Evolutionary conservation across 2,329 filamentous ascomycete genomes (phyloP).

Genomic region (Alternaria brassicicola): DNA sequence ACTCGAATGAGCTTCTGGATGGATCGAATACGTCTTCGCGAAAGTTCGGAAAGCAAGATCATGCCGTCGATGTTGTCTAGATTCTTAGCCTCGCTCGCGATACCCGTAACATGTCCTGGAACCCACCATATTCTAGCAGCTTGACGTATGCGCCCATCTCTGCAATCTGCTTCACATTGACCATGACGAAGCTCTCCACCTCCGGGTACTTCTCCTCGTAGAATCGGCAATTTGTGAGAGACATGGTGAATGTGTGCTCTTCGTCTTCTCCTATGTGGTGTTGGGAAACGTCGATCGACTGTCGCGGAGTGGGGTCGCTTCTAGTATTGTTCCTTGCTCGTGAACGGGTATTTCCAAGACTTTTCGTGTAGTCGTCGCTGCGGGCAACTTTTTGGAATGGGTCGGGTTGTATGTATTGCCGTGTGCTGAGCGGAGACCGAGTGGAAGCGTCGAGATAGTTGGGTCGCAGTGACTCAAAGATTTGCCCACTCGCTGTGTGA

Average conservation of each 20-base stretch:
- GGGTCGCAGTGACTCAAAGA: conserved; percentile 32
- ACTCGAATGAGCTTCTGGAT: conserved; percentile 99
- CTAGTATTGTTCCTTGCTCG: background rate
- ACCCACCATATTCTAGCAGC: conserved; percentile 81
- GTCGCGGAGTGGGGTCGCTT: conserved; percentile 10
- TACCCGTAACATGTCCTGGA: background rate
- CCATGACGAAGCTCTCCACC: conserved; percentile 99
- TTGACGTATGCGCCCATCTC: conserved; percentile 99
- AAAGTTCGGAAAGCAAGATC: conserved; percentile 97
- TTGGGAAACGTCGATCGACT: conserved; percentile 10
- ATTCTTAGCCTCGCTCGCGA: conserved; percentile 8
- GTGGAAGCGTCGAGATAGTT: conserved; percentile 6
- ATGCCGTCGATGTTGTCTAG: conserved; percentile 98
- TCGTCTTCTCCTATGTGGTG: conserved; percentile 12
- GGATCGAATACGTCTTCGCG: conserved; percentile 94
- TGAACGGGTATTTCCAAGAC: background rate
- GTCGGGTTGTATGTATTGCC: background rate
- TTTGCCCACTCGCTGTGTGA: conserved; percentile 32
- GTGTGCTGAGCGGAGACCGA: conserved; percentile 3
- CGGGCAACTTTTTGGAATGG: background rate
- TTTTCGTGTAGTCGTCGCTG: background rate
- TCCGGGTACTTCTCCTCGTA: conserved; percentile 98
- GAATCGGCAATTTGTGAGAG: conserved; percentile 94
- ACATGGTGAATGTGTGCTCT: conserved; percentile 66
- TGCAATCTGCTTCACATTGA: conserved; percentile 99